Base-by-base conservation (phyloP, 1,139 yeast genomes). In the Blastobotrys elegans region DNA sequence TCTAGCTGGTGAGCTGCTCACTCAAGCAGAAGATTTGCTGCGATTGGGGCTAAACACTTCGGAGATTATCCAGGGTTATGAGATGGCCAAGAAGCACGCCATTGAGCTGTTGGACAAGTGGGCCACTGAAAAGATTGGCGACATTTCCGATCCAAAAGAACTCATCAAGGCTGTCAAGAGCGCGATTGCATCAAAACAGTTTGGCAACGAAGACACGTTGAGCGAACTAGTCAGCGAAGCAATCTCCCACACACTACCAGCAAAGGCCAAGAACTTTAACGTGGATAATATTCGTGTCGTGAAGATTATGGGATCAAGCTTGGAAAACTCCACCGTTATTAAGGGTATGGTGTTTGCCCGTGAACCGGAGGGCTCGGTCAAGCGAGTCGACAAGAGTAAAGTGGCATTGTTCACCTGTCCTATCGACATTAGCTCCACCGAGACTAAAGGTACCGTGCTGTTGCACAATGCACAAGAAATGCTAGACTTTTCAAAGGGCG, bases 291-390 rank as follows among this genome's bases (percentile, higher is more conserved):
- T 92, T 53, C 81, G 98, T 65, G 97, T 92, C 27, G 98, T 92
- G 43, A 92, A 92, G 70, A 84, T 92, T 58, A 87, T 92, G 96
- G 98, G 98, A 51, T 77, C 95, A 20, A 76, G 94, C 48, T 73
- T 94, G 58, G 70, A 74, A 31, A 76, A 77, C 57, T 84, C 95
- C 8, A 76, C 77, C 58, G 98, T 94, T 48, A 74, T 94, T 57
- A 87, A 86, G 69, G 98, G 98, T 57, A 92, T 92, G 98, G 97
- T 94, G 36, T 92, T 94, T 75, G 95, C 96, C 58, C 79, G 95
- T 61, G 96, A 89, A 66, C 97, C 98, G 11, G 97, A 92, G 66
- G 96, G 97, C 14, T 81, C 80, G 54, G 70, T 90, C 48, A 87
- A 87, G 67, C 76, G 81, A 54, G 72, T 84, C 49, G 33, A 40